Percentiles rank a stretch among this genome's conserved stretches.
phyloP scores from a whole-genome alignment of 305 asterid species.

The Stenogyne calaminthoides region DNA sequence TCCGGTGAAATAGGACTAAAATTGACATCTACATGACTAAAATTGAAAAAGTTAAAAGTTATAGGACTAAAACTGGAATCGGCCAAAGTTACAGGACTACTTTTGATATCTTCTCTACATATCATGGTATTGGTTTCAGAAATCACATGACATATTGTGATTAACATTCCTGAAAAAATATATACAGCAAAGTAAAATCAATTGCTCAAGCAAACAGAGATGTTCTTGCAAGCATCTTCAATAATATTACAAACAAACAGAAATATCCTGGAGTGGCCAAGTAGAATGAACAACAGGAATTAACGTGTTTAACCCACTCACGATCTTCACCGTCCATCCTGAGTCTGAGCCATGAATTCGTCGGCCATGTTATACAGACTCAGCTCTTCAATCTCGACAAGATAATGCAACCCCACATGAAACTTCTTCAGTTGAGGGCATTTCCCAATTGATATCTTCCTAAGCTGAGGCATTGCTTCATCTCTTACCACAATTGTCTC shows the following conservation, averaged over 20 bases:
- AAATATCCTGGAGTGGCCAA: slow-evolving; percentile 26
- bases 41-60: no score
- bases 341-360: slow-evolving; percentile 25
- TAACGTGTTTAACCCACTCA: not conserved
- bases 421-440: slow-evolving; percentile 24
- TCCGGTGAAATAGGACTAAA: no score
- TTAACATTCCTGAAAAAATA: not conserved
- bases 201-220: not conserved
- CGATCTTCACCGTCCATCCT: slow-evolving; percentile 19
- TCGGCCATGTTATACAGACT: slow-evolving; percentile 33
- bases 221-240: not conserved
- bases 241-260: not conserved
- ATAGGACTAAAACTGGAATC: no score
- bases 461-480: slow-evolving; percentile 40
- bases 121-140: not conserved
- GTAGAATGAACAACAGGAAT: slow-evolving; percentile 31
- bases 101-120: no score
- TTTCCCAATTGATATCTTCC: slow-evolving; percentile 32
- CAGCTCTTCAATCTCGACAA: slow-evolving; percentile 33
- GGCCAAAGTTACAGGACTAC: no score
- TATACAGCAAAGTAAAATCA: no score
- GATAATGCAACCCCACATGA: slow-evolving; percentile 29
- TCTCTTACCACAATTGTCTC: slow-evolving; percentile 24
- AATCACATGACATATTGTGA: not conserved
- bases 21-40: no score